Base-by-base conservation (phyloP, 1,284 basidiomycete genomes). In the Cutaneotrichosporon sp. region DNA sequence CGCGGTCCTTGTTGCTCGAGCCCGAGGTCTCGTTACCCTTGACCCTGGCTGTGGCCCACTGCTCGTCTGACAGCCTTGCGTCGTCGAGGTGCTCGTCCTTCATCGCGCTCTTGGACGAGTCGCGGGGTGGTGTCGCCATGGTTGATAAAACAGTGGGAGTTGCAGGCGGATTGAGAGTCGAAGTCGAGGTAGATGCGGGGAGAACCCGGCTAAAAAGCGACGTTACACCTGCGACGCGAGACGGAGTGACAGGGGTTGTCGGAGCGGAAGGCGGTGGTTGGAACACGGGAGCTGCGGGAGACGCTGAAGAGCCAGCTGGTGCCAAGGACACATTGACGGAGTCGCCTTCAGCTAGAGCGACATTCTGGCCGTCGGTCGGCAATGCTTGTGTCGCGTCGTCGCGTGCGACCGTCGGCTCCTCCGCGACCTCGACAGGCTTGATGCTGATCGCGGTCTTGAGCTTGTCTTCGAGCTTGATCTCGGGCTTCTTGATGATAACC, bases 161-260 rank as follows among this genome's bases (percentile, higher is more conserved):
- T 38, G 34, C 30, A n/a, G 53, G 34, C 6, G 53, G n/a, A 16
- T 21, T 53, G 14, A 34, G 52, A 8, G 34, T 36, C 6, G 53
- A 36, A 5, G 53, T 38, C 9, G 34, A 22, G 5, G 32, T 36
- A 7, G 53, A 57, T 6, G 38, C 10, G 21, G 58, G 58, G 18
- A 65, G 64, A 8, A 65, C 60, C 6, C 64, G 57, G 36, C 52
- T 60, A 49, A 65, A 62, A 18, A 65, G 51, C 5, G 64, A 65
- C 7, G 60, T 31, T n/a, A 60, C 38, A 22, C 52, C 46, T 42
- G 40, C 42, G n/a, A 46, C 42, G 42, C 42, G 42, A 46, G 42
- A 46, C 16, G 42, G 42, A 7, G 42, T 18, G 42, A 18, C 42
- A 7, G 42, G 42, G 16, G 42, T 46, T 4, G 42, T 46, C 42